Evolutionary conservation across 164 flowering plant species (phyloP), one percentile per base, ranked within the genome.

Genomic region (Vitis labrusca): DNA sequence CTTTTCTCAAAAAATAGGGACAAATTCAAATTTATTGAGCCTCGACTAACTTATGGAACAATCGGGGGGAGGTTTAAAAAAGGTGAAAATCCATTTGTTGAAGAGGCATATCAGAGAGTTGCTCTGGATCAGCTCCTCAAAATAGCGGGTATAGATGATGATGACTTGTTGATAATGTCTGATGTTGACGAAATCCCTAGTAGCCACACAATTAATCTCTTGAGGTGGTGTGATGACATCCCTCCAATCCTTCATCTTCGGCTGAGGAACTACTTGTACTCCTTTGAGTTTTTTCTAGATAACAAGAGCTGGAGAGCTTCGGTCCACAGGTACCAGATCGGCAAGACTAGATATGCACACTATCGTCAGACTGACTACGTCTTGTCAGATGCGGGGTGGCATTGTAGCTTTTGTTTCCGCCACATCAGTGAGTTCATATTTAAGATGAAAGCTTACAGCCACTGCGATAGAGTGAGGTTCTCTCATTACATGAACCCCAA

Each of bases 361-460:
- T 93, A 77, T 63, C 84, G 98, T 6, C 98, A 91, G 73, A 77
- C 89, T 0, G 91, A 93, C 47, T 58, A 78, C 14, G 27, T 93
- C 61, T 78, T 93, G 68, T 75, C 98, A 10, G 97, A 93, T 80
- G 68, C 98, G 1, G 98, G 98, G 27, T 93, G 98, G 98, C 98
- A 93, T 75, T 93, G 98, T 66, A 93, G 98, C 83, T 93, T 93
- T 72, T 93, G 98, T 79, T 93, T 93, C 75, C 92, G 97, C 10
- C 83, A 68, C 55, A 88, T 93, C 61, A 88, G 85, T 57, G 93
- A 93, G 62, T 93, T 93, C 70, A 74, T 88, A 65, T 93, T 93
- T 74, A 93, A 93, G 84, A 93, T 93, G 98, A 91, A 85, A 74
- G 98, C 98, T 49, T 93, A 93, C 72, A 93, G 98, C 84, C 98